A percentile compares a stretch with the other conserved stretches of the same genome.
phyloP scores from a whole-genome alignment of 805 yeast species.

The Huiozyma sinensis region DNA sequence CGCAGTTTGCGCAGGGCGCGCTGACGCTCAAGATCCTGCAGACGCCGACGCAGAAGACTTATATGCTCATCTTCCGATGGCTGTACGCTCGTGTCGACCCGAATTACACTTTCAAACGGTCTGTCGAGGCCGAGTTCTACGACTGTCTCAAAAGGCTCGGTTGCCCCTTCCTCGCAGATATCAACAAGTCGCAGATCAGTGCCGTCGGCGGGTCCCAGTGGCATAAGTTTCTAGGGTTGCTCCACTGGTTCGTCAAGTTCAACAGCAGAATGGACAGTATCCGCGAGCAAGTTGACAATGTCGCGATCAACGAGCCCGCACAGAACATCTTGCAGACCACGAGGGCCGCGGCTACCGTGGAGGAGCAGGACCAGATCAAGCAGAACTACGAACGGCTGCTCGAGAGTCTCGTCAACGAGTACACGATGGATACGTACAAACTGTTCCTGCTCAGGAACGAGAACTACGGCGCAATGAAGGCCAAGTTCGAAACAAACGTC shows the following conservation, averaged over 20 bases:
- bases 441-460: slow-evolving; percentile 56
- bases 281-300: slow-evolving; percentile 14
- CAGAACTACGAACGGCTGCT: slow-evolving; percentile 29
- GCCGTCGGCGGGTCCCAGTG: slow-evolving; percentile 89
- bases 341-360: slow-evolving; percentile 15
- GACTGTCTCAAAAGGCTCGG: slow-evolving; percentile 50
- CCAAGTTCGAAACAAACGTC: slow-evolving; percentile 48
- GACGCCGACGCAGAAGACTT: slow-evolving; percentile 82
- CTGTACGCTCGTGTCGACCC: slow-evolving; percentile 72
- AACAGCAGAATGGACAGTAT: slow-evolving; percentile 34
- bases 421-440: slow-evolving; percentile 56
- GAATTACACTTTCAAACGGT: slow-evolving; percentile 53
- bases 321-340: slow-evolving; percentile 22
- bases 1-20: slow-evolving; percentile 41
- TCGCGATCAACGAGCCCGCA: slow-evolving; percentile 19
- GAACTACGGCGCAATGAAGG: slow-evolving; percentile 43
- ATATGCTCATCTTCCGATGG: slow-evolving; percentile 68
- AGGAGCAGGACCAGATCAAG: slow-evolving; percentile 24
- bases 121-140: slow-evolving; percentile 69
- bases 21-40: slow-evolving; percentile 52
- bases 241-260: slow-evolving; percentile 68
- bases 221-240: slow-evolving; percentile 73
- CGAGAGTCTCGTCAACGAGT: slow-evolving; percentile 43
- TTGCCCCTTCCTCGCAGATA: slow-evolving; percentile 72
- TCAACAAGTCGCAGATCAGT: slow-evolving; percentile 74